phyloP scores from a whole-genome alignment of 352 stramenopile genomes.

The Phytophthora foliorum region DNA sequence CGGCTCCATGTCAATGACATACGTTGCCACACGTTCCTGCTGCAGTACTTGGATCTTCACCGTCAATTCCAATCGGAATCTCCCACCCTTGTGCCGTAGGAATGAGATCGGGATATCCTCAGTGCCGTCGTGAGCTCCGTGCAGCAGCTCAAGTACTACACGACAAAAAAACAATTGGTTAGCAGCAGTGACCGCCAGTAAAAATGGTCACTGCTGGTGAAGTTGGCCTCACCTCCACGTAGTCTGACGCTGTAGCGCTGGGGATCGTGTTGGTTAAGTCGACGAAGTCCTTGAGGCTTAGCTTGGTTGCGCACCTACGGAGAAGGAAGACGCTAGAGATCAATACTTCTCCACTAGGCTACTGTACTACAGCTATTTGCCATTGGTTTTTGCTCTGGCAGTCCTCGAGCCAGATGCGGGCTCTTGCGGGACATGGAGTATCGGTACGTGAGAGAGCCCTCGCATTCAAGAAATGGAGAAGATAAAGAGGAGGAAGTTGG shows the following conservation, averaged over 20 bases:
- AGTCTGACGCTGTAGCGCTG: background rate
- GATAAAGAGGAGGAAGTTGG: conserved; percentile 8
- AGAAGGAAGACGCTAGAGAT: no score
- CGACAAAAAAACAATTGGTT: background rate
- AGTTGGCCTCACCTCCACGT: conserved; percentile 4
- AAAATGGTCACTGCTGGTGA: no score
- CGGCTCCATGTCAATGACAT: background rate
- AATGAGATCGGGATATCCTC: conserved; percentile 13
- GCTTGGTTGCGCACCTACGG: background rate
- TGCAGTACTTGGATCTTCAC: conserved; percentile 21
- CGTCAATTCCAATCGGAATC: conserved; percentile 5
- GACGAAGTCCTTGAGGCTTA: background rate
- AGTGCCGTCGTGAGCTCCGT: background rate
- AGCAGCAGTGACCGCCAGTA: no score
- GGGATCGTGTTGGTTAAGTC: conserved; percentile 1
- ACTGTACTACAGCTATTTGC: conserved; percentile 19
- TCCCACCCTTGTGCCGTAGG: background rate
- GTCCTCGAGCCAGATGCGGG: conserved; percentile 26
- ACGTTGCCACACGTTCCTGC: background rate
- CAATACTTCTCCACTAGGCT: no score
- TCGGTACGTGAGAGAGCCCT: background rate
- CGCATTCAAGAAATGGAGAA: no score
- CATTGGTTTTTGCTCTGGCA: conserved; percentile 23
- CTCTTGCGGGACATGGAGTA: no score
- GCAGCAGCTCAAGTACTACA: conserved; percentile 14